These are phyloP conservation scores for Liquidambar formosana DNA, from an alignment of 164 flowering plant genomes.

Conservation along the genomic window DNA sequence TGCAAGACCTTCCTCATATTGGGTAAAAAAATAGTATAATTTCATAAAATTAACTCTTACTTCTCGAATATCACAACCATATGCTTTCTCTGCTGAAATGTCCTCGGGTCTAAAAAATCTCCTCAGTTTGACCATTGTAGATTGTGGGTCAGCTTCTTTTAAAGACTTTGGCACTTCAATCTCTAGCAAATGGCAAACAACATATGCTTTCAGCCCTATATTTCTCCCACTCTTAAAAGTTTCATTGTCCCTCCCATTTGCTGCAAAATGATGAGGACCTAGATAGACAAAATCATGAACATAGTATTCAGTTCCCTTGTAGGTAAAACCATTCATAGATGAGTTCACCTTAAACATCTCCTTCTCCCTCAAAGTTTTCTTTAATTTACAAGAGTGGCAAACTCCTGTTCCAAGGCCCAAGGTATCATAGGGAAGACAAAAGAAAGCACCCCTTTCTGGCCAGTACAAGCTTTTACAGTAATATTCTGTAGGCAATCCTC, in stretches of 20 bases:
- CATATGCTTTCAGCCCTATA: conserved; percentile 81
- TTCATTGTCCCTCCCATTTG: conserved; percentile 32
- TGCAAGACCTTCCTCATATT: too few species aligned
- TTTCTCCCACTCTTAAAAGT: conserved; percentile 80
- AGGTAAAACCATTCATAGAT: conserved; percentile 41
- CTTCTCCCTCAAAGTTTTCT: conserved; percentile 37
- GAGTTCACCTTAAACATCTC: conserved; percentile 40
- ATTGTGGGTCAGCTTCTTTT: conserved; percentile 31
- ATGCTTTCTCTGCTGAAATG: conserved; percentile 78
- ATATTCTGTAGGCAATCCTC: conserved; percentile 71
- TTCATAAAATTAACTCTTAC: conserved; percentile 30
- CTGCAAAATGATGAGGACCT: conserved; percentile 45
- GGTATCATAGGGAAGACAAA: conserved; percentile 44
- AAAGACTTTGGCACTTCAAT: conserved; percentile 36
- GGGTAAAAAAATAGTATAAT: too few species aligned
- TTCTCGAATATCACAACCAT: conserved; percentile 80
- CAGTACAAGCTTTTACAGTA: conserved; percentile 86
- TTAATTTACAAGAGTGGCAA: conserved; percentile 63
- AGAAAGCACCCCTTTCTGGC: conserved; percentile 87
- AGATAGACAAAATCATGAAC: conserved; percentile 74
- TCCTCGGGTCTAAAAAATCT: conserved; percentile 98
- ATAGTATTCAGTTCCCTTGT: conserved; percentile 53
- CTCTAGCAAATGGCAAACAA: conserved; percentile 72
- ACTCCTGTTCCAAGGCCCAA: conserved; percentile 77
- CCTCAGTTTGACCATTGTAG: conserved; percentile 54